Evolutionary conservation across 2,329 filamentous ascomycete species (phyloP).

Genomic region (Penicillium sp.): DNA sequence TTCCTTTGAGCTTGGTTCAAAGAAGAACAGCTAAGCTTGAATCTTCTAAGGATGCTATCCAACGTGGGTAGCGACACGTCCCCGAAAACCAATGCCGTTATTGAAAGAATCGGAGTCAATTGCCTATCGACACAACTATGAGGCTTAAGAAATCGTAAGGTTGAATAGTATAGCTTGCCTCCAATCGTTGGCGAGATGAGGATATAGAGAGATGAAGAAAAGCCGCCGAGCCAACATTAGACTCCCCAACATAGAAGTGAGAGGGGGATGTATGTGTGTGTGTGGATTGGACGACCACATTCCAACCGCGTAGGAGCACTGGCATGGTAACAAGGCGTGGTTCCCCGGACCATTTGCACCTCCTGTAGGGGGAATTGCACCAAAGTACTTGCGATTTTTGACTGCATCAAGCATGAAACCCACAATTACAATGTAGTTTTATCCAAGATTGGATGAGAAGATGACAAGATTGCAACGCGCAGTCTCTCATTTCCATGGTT

Average conservation of each 20-base stretch:
- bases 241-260: background rate
- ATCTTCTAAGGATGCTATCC: background rate
- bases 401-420: slow-evolving; percentile 14
- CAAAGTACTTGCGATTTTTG: background rate
- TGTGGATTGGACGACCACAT: slow-evolving; percentile 18
- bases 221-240: background rate
- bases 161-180: background rate
- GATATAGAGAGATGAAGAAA: background rate
- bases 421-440: background rate
- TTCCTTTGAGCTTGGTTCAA: background rate
- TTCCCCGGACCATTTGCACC: slow-evolving; percentile 16
- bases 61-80: background rate
- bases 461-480: slow-evolving; percentile 15
- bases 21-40: background rate
- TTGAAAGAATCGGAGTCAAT: background rate
- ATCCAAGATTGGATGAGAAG: background rate
- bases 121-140: background rate
- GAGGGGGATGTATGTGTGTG: slow-evolving; percentile 6
- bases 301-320: slow-evolving; percentile 22
- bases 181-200: background rate
- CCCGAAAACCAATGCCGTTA: no score
- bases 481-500: slow-evolving; percentile 21
- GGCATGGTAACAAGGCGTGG: slow-evolving; percentile 29
- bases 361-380: slow-evolving; percentile 5
- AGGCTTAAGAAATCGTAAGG: background rate